Conservation (phyloP, 2,329 filamentous ascomycete genomes). For the Alternaria sp. region DNA sequence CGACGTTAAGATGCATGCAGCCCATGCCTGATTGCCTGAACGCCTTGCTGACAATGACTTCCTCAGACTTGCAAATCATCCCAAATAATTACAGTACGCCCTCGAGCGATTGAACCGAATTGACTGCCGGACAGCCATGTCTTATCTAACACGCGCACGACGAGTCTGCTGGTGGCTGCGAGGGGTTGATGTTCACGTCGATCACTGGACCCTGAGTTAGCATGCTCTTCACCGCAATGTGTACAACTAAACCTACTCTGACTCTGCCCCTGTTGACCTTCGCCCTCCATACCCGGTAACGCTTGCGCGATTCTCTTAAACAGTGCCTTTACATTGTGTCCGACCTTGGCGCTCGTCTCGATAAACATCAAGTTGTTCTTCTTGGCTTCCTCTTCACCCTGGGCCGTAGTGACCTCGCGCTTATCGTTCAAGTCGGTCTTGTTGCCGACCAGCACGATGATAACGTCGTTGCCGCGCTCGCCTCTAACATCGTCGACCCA, state of each 20-base stretch:
- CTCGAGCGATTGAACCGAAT: conserved; percentile 34
- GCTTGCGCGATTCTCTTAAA: conserved; percentile 99
- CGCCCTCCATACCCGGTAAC: conserved; percentile 95
- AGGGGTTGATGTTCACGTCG: conserved; percentile 85
- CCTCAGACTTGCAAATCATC: conserved; percentile 33
- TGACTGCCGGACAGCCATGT: conserved; percentile 7
- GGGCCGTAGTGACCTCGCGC: conserved; percentile 93
- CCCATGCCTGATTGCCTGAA: conserved; percentile 46
- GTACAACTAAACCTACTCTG: conserved; percentile 72
- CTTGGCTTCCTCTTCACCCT: conserved; percentile 98
- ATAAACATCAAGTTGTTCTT: conserved; percentile 99
- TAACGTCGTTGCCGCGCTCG: conserved; percentile 97
- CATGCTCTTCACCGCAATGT: background rate
- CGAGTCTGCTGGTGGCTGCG: conserved; percentile 69
- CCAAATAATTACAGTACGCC: conserved; percentile 50
- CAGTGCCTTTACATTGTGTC: conserved; percentile 96
- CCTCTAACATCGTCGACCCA: conserved; percentile 99
- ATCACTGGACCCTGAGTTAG: conserved; percentile 70
- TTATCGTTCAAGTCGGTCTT: conserved; percentile 99
- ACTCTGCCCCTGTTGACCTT: conserved; percentile 77
- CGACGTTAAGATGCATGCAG: conserved; percentile 24
- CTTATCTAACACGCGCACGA: conserved; percentile 48
- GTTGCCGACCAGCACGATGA: conserved; percentile 97
- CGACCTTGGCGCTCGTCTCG: conserved; percentile 96
- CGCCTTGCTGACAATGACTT: conserved; percentile 52